Conservation (phyloP, 169 alveolate species). For the Toxoplasma gondii region DNA sequence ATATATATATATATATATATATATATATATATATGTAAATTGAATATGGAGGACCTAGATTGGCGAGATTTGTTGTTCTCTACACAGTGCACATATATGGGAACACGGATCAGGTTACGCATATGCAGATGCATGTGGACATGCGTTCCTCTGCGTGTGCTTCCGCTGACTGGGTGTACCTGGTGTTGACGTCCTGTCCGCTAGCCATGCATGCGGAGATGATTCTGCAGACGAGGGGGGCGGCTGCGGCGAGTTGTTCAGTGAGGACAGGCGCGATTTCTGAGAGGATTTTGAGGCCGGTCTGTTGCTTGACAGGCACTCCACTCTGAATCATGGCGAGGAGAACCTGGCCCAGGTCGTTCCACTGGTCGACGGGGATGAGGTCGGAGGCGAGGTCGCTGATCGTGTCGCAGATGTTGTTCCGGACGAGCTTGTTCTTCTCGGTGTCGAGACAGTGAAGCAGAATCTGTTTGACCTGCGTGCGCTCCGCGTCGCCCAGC, state of each 20-base stretch:
- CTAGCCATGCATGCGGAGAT: neutral
- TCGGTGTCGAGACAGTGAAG: conserved; percentile 27
- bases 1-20: too few relatives aligned
- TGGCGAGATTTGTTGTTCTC: too few relatives aligned
- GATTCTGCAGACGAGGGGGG: conserved; percentile 29
- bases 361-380: conserved; percentile 53
- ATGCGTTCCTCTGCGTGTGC: too few relatives aligned
- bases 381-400: conserved; percentile 50
- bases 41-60: too few relatives aligned
- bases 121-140: too few relatives aligned
- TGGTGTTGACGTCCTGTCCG: conserved; percentile 24
- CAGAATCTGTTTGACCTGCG: conserved; percentile 5
- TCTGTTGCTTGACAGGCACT: conserved; percentile 32
- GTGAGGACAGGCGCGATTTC: conserved; percentile 39
- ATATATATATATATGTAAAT: too few relatives aligned
- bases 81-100: too few relatives aligned
- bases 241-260: conserved; percentile 5
- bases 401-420: conserved; percentile 49
- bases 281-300: conserved; percentile 38
- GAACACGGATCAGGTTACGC: too few relatives aligned
- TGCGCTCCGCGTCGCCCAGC: neutral
- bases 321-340: conserved; percentile 18
- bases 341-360: conserved; percentile 35
- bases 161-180: too few relatives aligned
- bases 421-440: conserved; percentile 31